Percentiles rank a stretch among this genome's conserved stretches.
These are phyloP conservation scores for Trichosporon asahii DNA, from an alignment of 1,284 basidiomycete species.

Conservation along the genomic window DNA sequence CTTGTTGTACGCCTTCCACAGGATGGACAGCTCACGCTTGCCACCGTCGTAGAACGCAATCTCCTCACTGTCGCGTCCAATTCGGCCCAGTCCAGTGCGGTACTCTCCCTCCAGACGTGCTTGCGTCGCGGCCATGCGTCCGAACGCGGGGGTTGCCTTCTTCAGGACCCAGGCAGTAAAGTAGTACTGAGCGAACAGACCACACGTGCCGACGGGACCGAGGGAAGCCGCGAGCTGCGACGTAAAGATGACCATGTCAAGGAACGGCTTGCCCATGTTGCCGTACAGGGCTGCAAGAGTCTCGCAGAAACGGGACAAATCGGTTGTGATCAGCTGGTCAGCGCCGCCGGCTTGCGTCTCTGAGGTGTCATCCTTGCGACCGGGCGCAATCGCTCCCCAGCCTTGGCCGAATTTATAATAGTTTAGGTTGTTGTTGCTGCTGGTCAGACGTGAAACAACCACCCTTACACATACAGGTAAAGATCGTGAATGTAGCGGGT, in stretches of 20 bases:
- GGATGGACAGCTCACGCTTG: slow-evolving; percentile 73
- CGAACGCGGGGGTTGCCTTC: slow-evolving; percentile 89
- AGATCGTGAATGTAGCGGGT: slow-evolving; percentile 90
- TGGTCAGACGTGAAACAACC: neutral
- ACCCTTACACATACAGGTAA: slow-evolving; percentile 62
- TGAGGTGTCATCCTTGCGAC: slow-evolving; percentile 46
- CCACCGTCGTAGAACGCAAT: slow-evolving; percentile 97
- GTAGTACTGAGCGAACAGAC: slow-evolving; percentile 82
- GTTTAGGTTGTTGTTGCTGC: slow-evolving; percentile 54
- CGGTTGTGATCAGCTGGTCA: slow-evolving; percentile 89
- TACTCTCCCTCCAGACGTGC: slow-evolving; percentile 83
- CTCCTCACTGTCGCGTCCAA: slow-evolving; percentile 90
- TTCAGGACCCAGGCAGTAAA: slow-evolving; percentile 76
- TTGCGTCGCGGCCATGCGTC: slow-evolving; percentile 82
- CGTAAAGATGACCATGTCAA: slow-evolving; percentile 91
- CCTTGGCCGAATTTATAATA: slow-evolving; percentile 56
- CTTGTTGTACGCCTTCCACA: slow-evolving; percentile 72
- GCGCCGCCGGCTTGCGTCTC: slow-evolving; percentile 59
- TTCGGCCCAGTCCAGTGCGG: slow-evolving; percentile 76
- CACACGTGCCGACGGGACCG: slow-evolving; percentile 67
- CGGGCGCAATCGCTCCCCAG: slow-evolving; percentile 19
- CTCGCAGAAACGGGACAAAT: slow-evolving; percentile 87
- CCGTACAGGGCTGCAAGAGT: slow-evolving; percentile 82
- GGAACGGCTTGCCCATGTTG: slow-evolving; percentile 80
- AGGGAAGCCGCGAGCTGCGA: slow-evolving; percentile 83